phyloP scores from a whole-genome alignment of 1,284 basidiomycete species.

The Calocybe gambosa region DNA sequence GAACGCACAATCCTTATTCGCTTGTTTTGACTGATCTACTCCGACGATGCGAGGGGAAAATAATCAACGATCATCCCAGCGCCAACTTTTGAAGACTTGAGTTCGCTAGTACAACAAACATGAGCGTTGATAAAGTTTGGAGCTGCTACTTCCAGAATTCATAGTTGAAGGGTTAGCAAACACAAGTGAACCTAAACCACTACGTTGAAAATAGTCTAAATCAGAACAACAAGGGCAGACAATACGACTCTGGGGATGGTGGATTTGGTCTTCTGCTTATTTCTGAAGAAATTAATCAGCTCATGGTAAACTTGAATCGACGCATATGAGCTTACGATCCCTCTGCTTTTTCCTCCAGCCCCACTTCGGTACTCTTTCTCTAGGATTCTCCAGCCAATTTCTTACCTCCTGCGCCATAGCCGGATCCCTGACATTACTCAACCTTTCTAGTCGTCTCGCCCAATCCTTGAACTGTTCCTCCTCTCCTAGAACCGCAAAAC shows the following conservation, averaged over 20 bases:
- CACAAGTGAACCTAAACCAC: too few relatives aligned
- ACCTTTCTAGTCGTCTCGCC: conserved; percentile 21
- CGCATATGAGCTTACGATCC: conserved; percentile 8
- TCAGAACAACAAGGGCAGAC: conserved; percentile 11
- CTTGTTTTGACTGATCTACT: too few relatives aligned
- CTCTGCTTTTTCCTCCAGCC: conserved; percentile 16
- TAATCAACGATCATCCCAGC: too few relatives aligned
- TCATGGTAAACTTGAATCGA: background rate
- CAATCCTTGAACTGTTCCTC: conserved; percentile 26
- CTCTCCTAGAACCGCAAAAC: conserved; percentile 31
- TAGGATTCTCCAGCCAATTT: conserved; percentile 24
- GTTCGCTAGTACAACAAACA: too few relatives aligned
- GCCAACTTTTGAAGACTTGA: too few relatives aligned
- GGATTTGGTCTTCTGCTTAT: conserved; percentile 6
- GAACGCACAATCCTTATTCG: too few relatives aligned
- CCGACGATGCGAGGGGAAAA: too few relatives aligned
- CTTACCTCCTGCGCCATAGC: conserved; percentile 19
- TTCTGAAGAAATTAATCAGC: conserved; percentile 5
- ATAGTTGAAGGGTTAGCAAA: too few relatives aligned
- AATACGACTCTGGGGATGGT: conserved; percentile 12
- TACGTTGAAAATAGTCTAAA: too few relatives aligned
- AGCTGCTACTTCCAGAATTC: too few relatives aligned
- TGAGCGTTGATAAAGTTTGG: too few relatives aligned
- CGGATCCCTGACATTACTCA: conserved; percentile 24
- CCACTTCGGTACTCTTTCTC: conserved; percentile 15